Evolutionary conservation across 371 early-diverging fungal genomes (phyloP).

Genomic region (Fennellomyces sp.): DNA sequence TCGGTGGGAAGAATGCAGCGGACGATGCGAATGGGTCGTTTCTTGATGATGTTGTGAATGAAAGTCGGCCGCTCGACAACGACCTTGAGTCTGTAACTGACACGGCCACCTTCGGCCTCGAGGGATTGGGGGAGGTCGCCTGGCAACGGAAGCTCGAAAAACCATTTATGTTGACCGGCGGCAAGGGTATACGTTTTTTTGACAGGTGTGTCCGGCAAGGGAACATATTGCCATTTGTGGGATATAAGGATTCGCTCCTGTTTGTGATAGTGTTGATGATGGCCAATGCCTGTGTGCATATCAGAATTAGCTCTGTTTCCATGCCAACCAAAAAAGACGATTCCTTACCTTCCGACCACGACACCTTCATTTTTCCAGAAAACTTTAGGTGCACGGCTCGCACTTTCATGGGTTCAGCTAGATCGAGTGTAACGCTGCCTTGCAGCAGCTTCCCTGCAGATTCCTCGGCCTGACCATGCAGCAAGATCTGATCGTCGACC

Average conservation of each 20-base stretch:
- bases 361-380: conserved; percentile 48
- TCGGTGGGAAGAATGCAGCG: conserved; percentile 42
- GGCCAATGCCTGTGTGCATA: conserved; percentile 40
- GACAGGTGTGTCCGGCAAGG: conserved; percentile 1
- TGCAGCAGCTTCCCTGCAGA: conserved; percentile 42
- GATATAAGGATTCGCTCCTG: conserved; percentile 37
- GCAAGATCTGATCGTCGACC: conserved; percentile 24
- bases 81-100: conserved; percentile 40
- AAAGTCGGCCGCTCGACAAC: conserved; percentile 43
- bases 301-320: neutral
- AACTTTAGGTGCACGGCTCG: conserved; percentile 33
- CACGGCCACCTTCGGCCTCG: conserved; percentile 43
- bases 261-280: conserved; percentile 44
- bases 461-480: conserved; percentile 40
- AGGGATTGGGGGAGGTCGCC: conserved; percentile 49
- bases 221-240: conserved; percentile 41
- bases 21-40: conserved; percentile 26
- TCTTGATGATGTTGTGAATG: conserved; percentile 36
- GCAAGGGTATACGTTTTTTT: conserved; percentile 29
- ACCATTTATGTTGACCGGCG: conserved; percentile 38
- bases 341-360: conserved; percentile 51
- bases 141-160: conserved; percentile 40
- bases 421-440: conserved; percentile 29
- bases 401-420: conserved; percentile 43
- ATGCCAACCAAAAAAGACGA: neutral